Conservation (phyloP, 345 rosid genomes). For the Hibiscus tridactylites region DNA sequence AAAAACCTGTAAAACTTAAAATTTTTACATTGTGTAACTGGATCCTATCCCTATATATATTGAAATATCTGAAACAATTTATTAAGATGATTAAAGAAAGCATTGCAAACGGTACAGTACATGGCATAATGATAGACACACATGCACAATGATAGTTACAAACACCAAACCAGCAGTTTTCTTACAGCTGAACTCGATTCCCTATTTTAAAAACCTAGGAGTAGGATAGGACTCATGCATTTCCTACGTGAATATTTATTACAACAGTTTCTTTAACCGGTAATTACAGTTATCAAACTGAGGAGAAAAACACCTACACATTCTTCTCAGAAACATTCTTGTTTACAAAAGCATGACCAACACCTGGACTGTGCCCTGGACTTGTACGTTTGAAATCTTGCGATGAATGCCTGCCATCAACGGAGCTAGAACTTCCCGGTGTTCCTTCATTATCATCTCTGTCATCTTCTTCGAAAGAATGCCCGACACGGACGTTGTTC, state of each 20-base stretch:
- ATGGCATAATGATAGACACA: not conserved
- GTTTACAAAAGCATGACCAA: not conserved
- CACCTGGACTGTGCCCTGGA: constrained; percentile 39
- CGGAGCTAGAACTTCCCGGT: not conserved
- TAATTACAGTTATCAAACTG: not conserved
- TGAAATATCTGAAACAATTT: no score
- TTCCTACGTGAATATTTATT: not conserved
- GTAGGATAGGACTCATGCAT: not conserved
- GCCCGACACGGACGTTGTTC: constrained; percentile 31
- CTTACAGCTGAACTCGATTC: not conserved
- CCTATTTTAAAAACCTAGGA: not conserved
- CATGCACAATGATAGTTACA: not conserved
- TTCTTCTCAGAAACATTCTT: not conserved
- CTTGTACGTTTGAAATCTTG: constrained; percentile 29
- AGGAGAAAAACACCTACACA: not conserved
- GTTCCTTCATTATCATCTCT: not conserved
- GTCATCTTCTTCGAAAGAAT: constrained; percentile 6
- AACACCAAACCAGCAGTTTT: not conserved
- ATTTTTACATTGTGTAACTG: no score
- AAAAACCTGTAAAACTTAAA: no score
- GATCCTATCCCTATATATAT: no score
- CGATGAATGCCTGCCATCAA: constrained; percentile 3
- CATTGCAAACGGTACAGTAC: not conserved
- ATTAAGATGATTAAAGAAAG: constrained; percentile 1
- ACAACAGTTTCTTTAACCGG: not conserved